Percentiles rank a stretch among this genome's conserved stretches.
Evolutionary conservation across 2,329 filamentous ascomycete genomes (phyloP).

Genomic region (Aspergillus floridensis): DNA sequence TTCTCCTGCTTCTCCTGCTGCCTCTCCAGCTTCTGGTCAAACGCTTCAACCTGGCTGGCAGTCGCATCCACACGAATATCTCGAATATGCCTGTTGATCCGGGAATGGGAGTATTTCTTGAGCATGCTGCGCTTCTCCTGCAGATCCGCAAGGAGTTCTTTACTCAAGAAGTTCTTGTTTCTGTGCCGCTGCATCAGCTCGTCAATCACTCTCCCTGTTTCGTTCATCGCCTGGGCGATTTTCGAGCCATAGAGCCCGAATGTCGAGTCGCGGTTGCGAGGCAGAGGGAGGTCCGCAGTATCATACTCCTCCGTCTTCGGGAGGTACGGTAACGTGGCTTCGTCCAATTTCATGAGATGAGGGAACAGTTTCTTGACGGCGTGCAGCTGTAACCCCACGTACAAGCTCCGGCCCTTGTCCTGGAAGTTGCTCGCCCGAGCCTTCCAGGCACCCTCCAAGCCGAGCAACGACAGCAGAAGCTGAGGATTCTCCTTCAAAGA

Average conservation of each 20-base stretch:
- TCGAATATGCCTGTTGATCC: slow-evolving; percentile 17
- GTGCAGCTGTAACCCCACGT: slow-evolving; percentile 22
- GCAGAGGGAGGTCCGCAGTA: not conserved
- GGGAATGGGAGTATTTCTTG: slow-evolving; percentile 30
- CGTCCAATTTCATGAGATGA: slow-evolving; percentile 27
- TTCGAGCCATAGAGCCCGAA: not conserved
- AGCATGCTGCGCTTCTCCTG: slow-evolving; percentile 27
- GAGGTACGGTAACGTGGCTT: slow-evolving; percentile 13
- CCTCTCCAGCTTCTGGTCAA: slow-evolving; percentile 9
- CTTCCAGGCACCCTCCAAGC: slow-evolving; percentile 21
- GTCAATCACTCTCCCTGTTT: slow-evolving; percentile 27
- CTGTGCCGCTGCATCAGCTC: not conserved
- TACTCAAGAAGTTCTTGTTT: slow-evolving; percentile 18
- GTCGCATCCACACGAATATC: slow-evolving; percentile 22
- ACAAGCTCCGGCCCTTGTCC: slow-evolving; percentile 27
- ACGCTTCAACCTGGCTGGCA: slow-evolving; percentile 21
- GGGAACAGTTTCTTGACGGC: slow-evolving; percentile 29
- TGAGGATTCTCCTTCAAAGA: slow-evolving; percentile 27
- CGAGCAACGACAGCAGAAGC: slow-evolving; percentile 28
- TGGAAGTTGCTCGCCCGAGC: slow-evolving; percentile 17
- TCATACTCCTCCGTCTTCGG: not conserved
- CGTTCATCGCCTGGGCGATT: not conserved
- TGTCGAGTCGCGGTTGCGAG: not conserved
- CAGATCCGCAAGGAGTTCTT: slow-evolving; percentile 23
- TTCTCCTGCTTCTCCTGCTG: not conserved